Conservation (phyloP, 352 stramenopile species). For the Globisporangium rhizosaccharum region DNA sequence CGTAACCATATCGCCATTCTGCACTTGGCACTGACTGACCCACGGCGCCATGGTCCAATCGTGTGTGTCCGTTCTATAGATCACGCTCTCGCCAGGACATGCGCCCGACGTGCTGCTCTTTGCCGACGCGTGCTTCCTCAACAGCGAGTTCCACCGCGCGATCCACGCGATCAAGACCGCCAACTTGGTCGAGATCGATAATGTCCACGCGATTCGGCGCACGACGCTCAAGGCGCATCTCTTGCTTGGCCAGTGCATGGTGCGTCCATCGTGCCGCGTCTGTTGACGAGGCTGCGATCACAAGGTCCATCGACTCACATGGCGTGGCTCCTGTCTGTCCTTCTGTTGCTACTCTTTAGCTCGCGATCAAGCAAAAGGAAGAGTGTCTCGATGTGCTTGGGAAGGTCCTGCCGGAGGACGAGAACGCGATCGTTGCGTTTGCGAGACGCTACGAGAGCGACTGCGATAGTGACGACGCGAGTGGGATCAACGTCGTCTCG, state of each 20-base stretch:
- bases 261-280: conserved; percentile 12
- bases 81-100: conserved; percentile 45
- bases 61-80: conserved; percentile 13
- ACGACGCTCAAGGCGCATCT: conserved; percentile 45
- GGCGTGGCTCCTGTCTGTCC: background rate
- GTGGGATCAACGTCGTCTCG: conserved; percentile 68
- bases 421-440: conserved; percentile 50
- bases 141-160: conserved; percentile 66
- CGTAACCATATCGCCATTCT: background rate
- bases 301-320: background rate
- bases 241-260: conserved; percentile 70
- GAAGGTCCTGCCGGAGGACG: conserved; percentile 51
- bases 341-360: conserved; percentile 15
- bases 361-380: conserved; percentile 81
- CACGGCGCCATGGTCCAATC: background rate
- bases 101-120: conserved; percentile 67
- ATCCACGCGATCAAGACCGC: conserved; percentile 67
- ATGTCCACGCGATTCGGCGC: conserved; percentile 9
- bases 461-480: conserved; percentile 13
- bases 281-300: background rate
- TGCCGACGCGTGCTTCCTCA: conserved; percentile 64
- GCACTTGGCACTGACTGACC: background rate
- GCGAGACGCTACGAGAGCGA: conserved; percentile 32
- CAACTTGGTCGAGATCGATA: conserved; percentile 32
- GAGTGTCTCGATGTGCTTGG: conserved; percentile 71